phyloP scores from a whole-genome alignment of 2,329 filamentous ascomycete genomes.

The Epichloe elymi region DNA sequence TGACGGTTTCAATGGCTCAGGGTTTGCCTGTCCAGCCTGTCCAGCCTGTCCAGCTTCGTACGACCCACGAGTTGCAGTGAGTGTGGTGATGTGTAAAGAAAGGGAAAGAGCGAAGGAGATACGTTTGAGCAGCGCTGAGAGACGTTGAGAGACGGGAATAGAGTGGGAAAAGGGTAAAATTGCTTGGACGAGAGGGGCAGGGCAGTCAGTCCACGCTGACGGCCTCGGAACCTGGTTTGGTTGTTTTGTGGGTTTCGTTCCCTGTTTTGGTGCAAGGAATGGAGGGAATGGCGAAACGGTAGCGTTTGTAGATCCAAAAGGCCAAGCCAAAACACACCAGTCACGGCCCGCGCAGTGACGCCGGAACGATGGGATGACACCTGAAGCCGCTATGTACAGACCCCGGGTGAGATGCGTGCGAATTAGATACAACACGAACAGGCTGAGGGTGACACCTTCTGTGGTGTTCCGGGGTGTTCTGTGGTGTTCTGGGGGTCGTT shows the following conservation, averaged over 20 bases:
- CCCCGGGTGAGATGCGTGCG: background rate
- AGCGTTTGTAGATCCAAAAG: background rate
- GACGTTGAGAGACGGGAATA: background rate
- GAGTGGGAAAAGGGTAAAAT: background rate
- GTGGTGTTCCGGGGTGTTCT: too few relatives aligned
- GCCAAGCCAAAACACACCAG: background rate
- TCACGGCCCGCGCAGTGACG: too few relatives aligned
- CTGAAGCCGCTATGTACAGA: too few relatives aligned
- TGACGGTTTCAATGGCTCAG: background rate
- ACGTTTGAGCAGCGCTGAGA: background rate
- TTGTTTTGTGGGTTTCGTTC: background rate
- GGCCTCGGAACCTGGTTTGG: background rate
- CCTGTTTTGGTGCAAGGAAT: background rate
- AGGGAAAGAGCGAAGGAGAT: background rate
- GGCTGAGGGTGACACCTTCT: too few relatives aligned
- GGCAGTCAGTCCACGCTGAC: too few relatives aligned
- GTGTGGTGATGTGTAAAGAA: background rate
- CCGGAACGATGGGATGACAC: too few relatives aligned
- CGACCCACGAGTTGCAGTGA: background rate
- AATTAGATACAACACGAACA: background rate
- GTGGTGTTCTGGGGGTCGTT: too few relatives aligned
- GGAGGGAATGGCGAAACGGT: conserved; percentile 1
- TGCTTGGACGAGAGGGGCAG: background rate
- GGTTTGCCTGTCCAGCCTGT: background rate
- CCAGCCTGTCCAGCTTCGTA: too few relatives aligned